phyloP scores from a whole-genome alignment of 2,329 filamentous ascomycete genomes.

The Aspergillus sp. region DNA sequence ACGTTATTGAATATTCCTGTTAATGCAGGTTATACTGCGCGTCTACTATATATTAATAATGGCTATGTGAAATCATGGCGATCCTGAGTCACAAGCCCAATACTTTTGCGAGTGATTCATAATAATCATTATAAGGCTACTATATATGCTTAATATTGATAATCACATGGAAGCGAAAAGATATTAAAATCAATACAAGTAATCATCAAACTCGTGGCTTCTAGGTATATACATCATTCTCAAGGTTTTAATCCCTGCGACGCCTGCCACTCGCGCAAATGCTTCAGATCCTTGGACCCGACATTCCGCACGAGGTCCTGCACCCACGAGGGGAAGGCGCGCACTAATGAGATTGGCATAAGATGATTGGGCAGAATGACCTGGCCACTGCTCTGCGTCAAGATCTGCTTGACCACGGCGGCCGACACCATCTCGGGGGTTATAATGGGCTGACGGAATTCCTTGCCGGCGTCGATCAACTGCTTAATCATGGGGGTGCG shows the following conservation, averaged over 20 bases:
- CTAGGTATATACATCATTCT: not conserved
- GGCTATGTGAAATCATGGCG: no score
- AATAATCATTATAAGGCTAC: no score
- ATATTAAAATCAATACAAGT: not conserved
- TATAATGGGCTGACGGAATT: slow-evolving; percentile 37
- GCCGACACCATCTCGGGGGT: slow-evolving; percentile 44
- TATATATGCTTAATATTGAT: not conserved
- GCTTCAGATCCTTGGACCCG: slow-evolving; percentile 24
- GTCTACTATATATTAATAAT: no score
- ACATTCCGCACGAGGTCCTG: slow-evolving; percentile 41
- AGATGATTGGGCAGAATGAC: slow-evolving; percentile 47
- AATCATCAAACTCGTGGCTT: not conserved
- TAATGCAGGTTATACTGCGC: no score
- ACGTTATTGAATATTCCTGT: no score
- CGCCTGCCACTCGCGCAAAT: slow-evolving; percentile 18
- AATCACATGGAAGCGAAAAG: not conserved
- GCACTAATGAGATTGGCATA: slow-evolving; percentile 24
- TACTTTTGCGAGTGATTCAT: not conserved
- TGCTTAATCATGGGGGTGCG: slow-evolving; percentile 48
- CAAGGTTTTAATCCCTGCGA: not conserved
- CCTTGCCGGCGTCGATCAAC: slow-evolving; percentile 31
- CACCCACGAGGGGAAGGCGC: slow-evolving; percentile 46
- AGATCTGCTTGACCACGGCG: slow-evolving; percentile 51
- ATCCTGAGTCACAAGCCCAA: not conserved
- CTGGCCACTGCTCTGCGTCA: slow-evolving; percentile 50